Evolutionary conservation across 176 grass and related monocot genomes (phyloP), one percentile per base, ranked within the genome.

Genomic region (Musa itinerans): DNA sequence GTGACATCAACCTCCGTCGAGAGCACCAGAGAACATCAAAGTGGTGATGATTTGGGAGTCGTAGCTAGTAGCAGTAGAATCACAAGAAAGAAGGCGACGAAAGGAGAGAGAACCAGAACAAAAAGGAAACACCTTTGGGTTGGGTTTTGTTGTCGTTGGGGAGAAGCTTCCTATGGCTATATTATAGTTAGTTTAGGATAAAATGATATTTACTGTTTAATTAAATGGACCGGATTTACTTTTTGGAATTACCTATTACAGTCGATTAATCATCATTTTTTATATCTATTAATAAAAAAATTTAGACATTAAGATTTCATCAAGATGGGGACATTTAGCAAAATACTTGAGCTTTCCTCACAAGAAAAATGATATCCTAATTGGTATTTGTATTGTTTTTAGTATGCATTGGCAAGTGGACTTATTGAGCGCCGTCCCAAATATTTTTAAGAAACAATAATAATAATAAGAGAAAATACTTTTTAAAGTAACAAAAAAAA

Each of bases 1-100:
- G 88, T 83, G 95, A 89, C 95, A 99, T 99, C 56, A 73, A 73
- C 49, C 53, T 55, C 13, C 29, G 71, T 10, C 7, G 4, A 9
- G 21, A 56, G 71, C 34, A 54, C 51, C 10, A 14, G 71, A 26
- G 20, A 74, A 17, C 71, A 54, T 24, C 21, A 74, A 54, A 56
- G 15, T 16, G 24, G 23, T 17, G 72, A 15, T 10, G 53, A 74
- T 74, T 74, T 10, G 8, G 57, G 7, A 54, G 55, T 17, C 1
- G 67, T 16, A 50, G 67, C 9, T n/a, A 50, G 15, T 1, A 20
- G 34, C 14, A 9, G 16, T 10, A 12, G 48, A 14, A 69, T 8
- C 14, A 68, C 13, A 12, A 34, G 24, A 43, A 3, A 24, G 2
- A 9, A 54, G 22, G 51, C 2, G 50, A 73, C 17, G 11, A 73